Percentiles rank a stretch among this genome's conserved stretches.
Conservation (phyloP, 441 rosid species). For the Adansonia madagascariensis region DNA sequence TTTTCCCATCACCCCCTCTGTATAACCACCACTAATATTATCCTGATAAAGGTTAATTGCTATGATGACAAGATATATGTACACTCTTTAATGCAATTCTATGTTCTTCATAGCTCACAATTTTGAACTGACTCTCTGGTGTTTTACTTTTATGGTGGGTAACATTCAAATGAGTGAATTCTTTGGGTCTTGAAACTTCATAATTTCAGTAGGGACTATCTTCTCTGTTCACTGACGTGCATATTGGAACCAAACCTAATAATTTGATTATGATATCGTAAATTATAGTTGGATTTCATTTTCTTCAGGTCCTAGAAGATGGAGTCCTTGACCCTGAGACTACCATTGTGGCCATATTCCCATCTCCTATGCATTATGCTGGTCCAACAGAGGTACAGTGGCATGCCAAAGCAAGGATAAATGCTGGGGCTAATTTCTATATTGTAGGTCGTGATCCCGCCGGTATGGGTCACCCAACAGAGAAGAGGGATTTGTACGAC, state of each 20-base stretch:
- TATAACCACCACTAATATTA: background rate
- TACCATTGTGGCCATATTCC: constrained; percentile 88
- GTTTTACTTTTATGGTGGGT: background rate
- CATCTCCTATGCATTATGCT: constrained; percentile 95
- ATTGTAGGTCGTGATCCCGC: constrained; percentile 98
- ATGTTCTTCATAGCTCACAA: constrained; percentile 5
- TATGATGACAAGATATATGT: background rate
- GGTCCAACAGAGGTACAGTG: constrained; percentile 99
- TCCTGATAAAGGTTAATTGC: background rate
- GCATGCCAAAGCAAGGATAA: constrained; percentile 95
- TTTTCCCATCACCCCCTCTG: constrained; percentile 17
- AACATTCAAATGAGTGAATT: background rate
- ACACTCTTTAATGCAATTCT: background rate
- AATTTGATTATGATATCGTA: background rate
- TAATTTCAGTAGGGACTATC: background rate
- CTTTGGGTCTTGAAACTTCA: background rate
- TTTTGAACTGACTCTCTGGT: background rate
- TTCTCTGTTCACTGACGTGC: constrained; percentile 14
- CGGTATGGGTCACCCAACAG: constrained; percentile 95
- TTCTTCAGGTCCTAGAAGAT: constrained; percentile 76
- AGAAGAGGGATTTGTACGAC: constrained; percentile 86
- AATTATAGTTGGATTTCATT: background rate
- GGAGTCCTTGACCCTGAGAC: constrained; percentile 88
- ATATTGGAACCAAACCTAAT: background rate
- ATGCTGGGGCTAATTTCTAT: constrained; percentile 96